Evolutionary conservation across 176 grass and related monocot genomes (phyloP), one percentile per base, ranked within the genome.

Genomic region (Hyparrhenia diplandra): DNA sequence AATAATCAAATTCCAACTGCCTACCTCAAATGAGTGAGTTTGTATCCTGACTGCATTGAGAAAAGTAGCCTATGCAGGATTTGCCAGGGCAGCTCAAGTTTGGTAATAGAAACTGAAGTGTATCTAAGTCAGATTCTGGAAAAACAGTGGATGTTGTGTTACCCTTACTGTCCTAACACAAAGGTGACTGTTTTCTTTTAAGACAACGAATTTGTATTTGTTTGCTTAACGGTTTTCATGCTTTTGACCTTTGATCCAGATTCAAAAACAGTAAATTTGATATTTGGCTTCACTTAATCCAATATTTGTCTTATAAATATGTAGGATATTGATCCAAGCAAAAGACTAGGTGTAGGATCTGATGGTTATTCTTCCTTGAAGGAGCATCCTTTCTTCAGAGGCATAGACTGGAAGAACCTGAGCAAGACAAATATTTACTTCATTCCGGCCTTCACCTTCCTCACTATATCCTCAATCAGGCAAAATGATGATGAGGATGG

Each of bases 321-420:
- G 67, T 77, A 99, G 97, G 90, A 99, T 85, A 85, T 85, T 69
- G 97, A 99, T 87, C n/a, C 92, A 37, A 90, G 47, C 54, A n/a
- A 93, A 83, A 85, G 97, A 55, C 91, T 76, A 69, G 97, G 97
- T 85, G 88, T 86, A 74, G 85, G 87, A 49, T 81, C 83, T 69
- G 86, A 93, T 87, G 90, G 93, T 72, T 96, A 96, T 90, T 78
- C 82, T 64, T 75, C 85, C n/a, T 87, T 99, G 78, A 99, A 99
- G 67, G 87, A 81, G 20, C 97, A 99, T 87, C 88, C 89, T 88
- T 99, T 99, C 73, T 99, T 99, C 79, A 90, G 89, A 80, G 97
- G 91, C 27, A 92, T 90, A 40, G 97, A 99, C 77, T 99, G 97
- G 97, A 90, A 88, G 67, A 93, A 92, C 78, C 67, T 96, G 64